These are phyloP conservation scores for Hypericum perforatum DNA, from an alignment of 345 rosid species.

Conservation along the genomic window DNA sequence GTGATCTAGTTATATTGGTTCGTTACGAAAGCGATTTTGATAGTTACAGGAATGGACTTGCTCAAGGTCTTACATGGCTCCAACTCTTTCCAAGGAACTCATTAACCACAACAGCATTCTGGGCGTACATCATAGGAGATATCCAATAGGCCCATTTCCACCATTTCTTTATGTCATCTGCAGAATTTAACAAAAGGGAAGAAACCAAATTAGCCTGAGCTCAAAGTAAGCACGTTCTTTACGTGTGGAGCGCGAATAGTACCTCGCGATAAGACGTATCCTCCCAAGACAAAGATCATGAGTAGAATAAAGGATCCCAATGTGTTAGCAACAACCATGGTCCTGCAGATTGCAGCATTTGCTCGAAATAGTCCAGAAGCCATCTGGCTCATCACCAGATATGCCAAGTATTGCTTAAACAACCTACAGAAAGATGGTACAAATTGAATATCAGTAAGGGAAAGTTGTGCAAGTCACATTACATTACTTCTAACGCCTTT, in stretches of 20 bases:
- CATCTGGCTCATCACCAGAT: constrained; percentile 11
- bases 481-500: neutral
- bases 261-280: constrained; percentile 15
- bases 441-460: neutral
- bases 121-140: constrained; percentile 14
- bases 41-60: neutral
- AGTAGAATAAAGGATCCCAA: constrained; percentile 10
- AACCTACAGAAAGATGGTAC: constrained; percentile 1
- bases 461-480: neutral
- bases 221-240: neutral
- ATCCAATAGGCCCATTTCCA: constrained; percentile 16
- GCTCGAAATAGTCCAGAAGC: constrained; percentile 12
- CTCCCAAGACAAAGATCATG: constrained; percentile 2
- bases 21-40: neutral
- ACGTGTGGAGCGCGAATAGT: neutral
- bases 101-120: constrained; percentile 7
- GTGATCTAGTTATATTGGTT: neutral
- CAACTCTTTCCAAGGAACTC: constrained; percentile 10
- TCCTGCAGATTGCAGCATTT: constrained; percentile 10
- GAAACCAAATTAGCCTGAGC: neutral
- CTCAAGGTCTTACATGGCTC: constrained; percentile 3
- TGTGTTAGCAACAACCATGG: constrained; percentile 10
- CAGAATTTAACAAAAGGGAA: neutral
- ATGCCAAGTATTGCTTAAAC: constrained; percentile 9
- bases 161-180: constrained; percentile 14